These are phyloP conservation scores for Lactarius quietus DNA, from an alignment of 768 basidiomycete species.

Conservation along the genomic window DNA sequence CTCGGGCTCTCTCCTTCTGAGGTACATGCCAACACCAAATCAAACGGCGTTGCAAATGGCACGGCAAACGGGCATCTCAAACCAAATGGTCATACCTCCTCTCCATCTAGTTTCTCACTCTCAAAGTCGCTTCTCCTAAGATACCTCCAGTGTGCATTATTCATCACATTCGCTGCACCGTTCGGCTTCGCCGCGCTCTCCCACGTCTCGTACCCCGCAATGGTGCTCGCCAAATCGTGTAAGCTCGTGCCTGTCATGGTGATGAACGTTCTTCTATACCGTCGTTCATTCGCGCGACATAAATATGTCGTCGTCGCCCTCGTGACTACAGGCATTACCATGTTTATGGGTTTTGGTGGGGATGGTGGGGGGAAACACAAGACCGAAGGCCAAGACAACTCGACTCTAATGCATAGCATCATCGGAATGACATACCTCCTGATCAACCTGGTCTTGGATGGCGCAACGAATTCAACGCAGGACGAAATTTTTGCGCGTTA, in stretches of 20 bases:
- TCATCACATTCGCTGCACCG: conserved; percentile 89
- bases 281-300: conserved; percentile 86
- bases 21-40: conserved; percentile 24
- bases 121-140: conserved; percentile 55
- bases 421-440: conserved; percentile 75
- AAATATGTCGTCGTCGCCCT: conserved; percentile 95
- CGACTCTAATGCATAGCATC: conserved; percentile 50
- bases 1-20: conserved; percentile 54
- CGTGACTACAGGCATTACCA: conserved; percentile 86
- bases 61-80: conserved; percentile 35
- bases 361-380: conserved; percentile 44
- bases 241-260: conserved; percentile 98
- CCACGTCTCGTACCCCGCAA: conserved; percentile 96
- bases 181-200: conserved; percentile 95
- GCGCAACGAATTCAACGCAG: conserved; percentile 92
- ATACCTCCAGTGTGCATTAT: conserved; percentile 80
- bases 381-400: conserved; percentile 35
- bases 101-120: conserved; percentile 32
- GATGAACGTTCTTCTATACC: conserved; percentile 95
- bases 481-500: conserved; percentile 89
- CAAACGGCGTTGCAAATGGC: conserved; percentile 36
- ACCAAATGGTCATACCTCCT: conserved; percentile 30
- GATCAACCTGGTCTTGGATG: conserved; percentile 88
- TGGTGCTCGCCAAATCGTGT: conserved; percentile 98
- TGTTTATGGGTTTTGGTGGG: conserved; percentile 89